Conservation (phyloP, 345 rosid genomes). For the Kernera saxatilis region DNA sequence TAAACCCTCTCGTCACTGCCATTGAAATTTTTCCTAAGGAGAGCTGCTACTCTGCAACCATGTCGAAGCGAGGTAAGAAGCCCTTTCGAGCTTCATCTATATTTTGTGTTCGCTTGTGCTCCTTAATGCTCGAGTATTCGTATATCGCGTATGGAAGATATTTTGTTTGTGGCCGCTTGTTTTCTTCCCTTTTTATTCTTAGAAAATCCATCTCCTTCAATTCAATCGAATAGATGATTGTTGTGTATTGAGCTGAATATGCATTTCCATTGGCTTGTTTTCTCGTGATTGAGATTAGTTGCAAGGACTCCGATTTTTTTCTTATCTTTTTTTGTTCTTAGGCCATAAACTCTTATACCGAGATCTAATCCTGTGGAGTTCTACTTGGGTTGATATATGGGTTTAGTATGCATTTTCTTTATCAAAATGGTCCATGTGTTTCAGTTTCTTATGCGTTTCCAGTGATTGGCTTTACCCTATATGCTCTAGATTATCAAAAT, state of each 20-base stretch:
- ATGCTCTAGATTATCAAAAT: too few species aligned
- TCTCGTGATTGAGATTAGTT: neutral
- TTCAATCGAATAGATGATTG: neutral
- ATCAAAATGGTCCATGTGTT: too few species aligned
- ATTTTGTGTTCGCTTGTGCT: neutral
- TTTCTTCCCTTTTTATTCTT: neutral
- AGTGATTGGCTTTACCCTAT: too few species aligned
- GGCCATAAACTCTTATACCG: neutral
- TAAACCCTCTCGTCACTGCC: constrained; percentile 14
- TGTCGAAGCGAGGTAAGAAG: constrained; percentile 40
- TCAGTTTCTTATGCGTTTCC: too few species aligned
- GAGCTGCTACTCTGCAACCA: constrained; percentile 31
- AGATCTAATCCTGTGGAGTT: neutral
- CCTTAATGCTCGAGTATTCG: neutral
- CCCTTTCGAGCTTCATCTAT: neutral
- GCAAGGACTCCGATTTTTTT: neutral
- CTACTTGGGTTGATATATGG: neutral
- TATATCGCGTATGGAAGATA: neutral
- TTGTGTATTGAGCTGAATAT: neutral
- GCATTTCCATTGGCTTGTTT: neutral
- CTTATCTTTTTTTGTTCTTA: neutral
- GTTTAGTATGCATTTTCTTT: neutral
- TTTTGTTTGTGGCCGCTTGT: neutral
- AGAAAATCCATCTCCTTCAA: neutral
- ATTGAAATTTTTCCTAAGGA: neutral